A percentile compares a stretch with the other conserved stretches of the same genome.
phyloP scores from a whole-genome alignment of 352 stramenopile genomes.

The Salisapilia sapeloensis region DNA sequence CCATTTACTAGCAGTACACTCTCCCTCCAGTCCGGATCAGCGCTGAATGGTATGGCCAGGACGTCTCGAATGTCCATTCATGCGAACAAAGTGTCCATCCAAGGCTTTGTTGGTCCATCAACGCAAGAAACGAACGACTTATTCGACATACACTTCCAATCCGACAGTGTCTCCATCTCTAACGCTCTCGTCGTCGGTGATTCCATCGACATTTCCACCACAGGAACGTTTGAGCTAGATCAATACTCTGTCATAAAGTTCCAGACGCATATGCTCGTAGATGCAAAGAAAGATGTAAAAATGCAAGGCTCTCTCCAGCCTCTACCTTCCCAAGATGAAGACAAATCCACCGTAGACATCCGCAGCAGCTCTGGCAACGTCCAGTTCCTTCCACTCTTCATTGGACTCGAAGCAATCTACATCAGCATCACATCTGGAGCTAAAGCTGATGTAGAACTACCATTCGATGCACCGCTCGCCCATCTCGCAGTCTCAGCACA shows the following conservation, averaged over 20 bases:
- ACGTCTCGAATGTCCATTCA: constrained; percentile 13
- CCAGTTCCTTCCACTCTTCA: constrained; percentile 21
- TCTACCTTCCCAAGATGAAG: too few relatives aligned
- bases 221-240: constrained; percentile 20
- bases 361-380: constrained; percentile 15
- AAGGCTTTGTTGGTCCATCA: constrained; percentile 34
- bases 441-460: constrained; percentile 18
- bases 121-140: constrained; percentile 17
- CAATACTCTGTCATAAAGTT: constrained; percentile 64
- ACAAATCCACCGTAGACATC: too few relatives aligned
- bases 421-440: constrained; percentile 15
- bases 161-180: constrained; percentile 19
- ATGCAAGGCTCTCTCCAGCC: constrained; percentile 29
- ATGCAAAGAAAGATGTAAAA: constrained; percentile 10
- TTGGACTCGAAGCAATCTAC: constrained; percentile 21
- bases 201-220: constrained; percentile 12
- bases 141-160: constrained; percentile 17
- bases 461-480: constrained; percentile 38
- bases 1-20: neutral
- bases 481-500: constrained; percentile 17
- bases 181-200: constrained; percentile 26
- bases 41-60: constrained; percentile 20
- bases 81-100: constrained; percentile 23
- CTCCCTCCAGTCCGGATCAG: constrained; percentile 29
- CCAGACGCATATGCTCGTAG: constrained; percentile 9